phyloP scores from a whole-genome alignment of 352 stramenopile genomes.

The Globisporangium spiculum region DNA sequence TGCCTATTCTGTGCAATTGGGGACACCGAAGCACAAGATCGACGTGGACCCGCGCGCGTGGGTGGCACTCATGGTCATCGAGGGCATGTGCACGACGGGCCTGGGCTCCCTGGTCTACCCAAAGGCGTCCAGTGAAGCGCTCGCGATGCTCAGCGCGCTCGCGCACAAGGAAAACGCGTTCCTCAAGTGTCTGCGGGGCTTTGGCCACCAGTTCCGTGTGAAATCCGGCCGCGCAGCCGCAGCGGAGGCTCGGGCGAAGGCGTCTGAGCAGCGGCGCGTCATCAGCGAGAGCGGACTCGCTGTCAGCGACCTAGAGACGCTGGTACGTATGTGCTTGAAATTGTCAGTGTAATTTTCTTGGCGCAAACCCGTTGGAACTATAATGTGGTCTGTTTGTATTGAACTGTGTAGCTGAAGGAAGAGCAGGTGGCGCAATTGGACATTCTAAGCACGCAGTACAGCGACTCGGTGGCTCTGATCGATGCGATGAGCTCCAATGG shows the following conservation, averaged over 20 bases:
- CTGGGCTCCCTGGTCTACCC: constrained; percentile 23
- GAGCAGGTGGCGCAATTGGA: constrained; percentile 13
- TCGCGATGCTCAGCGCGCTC: constrained; percentile 46
- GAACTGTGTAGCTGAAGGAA: constrained; percentile 5
- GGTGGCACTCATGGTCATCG: constrained; percentile 38
- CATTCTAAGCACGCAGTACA: constrained; percentile 4
- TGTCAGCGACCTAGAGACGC: background rate
- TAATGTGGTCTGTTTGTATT: background rate
- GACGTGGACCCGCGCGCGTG: constrained; percentile 45
- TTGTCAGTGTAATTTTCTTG: background rate
- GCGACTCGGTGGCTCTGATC: constrained; percentile 6
- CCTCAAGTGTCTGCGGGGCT: constrained; percentile 54
- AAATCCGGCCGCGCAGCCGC: background rate
- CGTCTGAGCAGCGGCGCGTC: background rate
- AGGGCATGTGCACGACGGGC: constrained; percentile 25
- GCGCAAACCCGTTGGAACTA: background rate
- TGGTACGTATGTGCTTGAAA: constrained; percentile 1
- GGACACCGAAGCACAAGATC: constrained; percentile 61
- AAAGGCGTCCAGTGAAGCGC: constrained; percentile 31
- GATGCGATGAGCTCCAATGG: background rate
- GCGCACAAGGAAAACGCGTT: constrained; percentile 59
- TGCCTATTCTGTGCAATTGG: constrained; percentile 58
- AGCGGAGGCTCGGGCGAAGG: background rate
- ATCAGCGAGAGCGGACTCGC: background rate
- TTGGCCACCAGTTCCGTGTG: constrained; percentile 18